Conservation (phyloP, 2,329 filamentous ascomycete species). For the Talaromyces sp. region DNA sequence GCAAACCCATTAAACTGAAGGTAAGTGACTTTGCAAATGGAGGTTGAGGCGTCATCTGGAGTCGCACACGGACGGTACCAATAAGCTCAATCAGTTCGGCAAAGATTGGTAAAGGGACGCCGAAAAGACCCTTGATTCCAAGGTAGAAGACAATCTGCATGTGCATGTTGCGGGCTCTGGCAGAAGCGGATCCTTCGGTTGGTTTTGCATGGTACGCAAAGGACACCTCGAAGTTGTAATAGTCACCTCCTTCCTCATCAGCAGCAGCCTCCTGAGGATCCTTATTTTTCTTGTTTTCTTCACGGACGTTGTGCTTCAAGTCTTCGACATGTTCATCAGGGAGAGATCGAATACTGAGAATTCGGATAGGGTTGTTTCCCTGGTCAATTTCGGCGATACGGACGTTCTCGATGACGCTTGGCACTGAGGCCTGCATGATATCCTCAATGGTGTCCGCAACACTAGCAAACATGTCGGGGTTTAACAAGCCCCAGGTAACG, state of each 20-base stretch:
- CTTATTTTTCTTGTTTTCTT: slow-evolving; percentile 73
- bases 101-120: slow-evolving; percentile 80
- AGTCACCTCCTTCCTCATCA: slow-evolving; percentile 84
- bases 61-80: slow-evolving; percentile 74
- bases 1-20: slow-evolving; percentile 90
- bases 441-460: slow-evolving; percentile 93
- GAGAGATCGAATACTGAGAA: slow-evolving; percentile 80
- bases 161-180: slow-evolving; percentile 91
- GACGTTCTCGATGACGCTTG: slow-evolving; percentile 87
- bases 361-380: slow-evolving; percentile 82
- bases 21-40: slow-evolving; percentile 90
- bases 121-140: slow-evolving; percentile 82
- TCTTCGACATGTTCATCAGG: slow-evolving; percentile 78
- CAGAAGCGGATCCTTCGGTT: slow-evolving; percentile 64
- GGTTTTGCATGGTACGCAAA: slow-evolving; percentile 89
- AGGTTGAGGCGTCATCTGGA: slow-evolving; percentile 84
- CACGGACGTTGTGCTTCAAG: slow-evolving; percentile 75
- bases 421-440: slow-evolving; percentile 94
- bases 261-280: slow-evolving; percentile 84
- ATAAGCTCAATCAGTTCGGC: slow-evolving; percentile 90
- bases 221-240: slow-evolving; percentile 87
- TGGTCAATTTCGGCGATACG: slow-evolving; percentile 93
- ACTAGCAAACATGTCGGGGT: slow-evolving; percentile 90
- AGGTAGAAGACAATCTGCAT: slow-evolving; percentile 96
- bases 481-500: slow-evolving; percentile 85